Conservation (phyloP, 2,329 filamentous ascomycete genomes). For the Fusarium sp. region DNA sequence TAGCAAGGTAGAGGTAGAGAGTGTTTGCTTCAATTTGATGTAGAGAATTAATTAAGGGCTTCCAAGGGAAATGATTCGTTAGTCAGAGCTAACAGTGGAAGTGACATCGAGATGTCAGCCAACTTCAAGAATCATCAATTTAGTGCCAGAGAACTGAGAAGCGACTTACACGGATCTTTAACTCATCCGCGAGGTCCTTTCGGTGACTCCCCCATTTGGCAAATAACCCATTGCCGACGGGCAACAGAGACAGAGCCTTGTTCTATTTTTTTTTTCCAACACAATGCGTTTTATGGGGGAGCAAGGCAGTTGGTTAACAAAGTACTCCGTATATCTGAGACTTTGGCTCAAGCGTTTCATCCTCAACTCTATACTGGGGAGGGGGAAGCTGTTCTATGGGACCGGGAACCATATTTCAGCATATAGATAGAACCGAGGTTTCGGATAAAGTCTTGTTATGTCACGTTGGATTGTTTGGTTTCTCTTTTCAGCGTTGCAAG, state of each 20-base stretch:
- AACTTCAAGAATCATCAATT: conserved; percentile 16
- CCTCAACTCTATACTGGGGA: conserved; percentile 9
- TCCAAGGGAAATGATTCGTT: conserved; percentile 7
- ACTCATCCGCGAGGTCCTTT: conserved; percentile 20
- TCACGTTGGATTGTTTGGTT: conserved; percentile 9
- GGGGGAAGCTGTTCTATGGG: conserved; percentile 4
- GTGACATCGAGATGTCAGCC: conserved; percentile 5
- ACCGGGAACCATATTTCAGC: background rate
- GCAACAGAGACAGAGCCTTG: conserved; percentile 13
- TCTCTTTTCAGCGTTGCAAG: conserved; percentile 14
- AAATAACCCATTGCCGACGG: conserved; percentile 1
- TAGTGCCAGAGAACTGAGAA: background rate
- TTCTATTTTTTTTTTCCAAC: background rate
- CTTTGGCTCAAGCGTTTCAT: conserved; percentile 39
- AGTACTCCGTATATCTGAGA: conserved; percentile 15
- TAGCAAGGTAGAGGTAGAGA: background rate
- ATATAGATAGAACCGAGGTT: conserved; percentile 15
- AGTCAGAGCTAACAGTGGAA: conserved; percentile 1
- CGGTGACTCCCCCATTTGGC: conserved; percentile 43
- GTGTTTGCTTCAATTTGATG: background rate
- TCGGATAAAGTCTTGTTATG: conserved; percentile 13
- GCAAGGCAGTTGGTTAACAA: background rate
- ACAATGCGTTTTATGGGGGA: conserved; percentile 25
- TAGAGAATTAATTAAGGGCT: conserved; percentile 9
- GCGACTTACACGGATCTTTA: conserved; percentile 27